Evolutionary conservation across 2,329 filamentous ascomycete genomes (phyloP).

Genomic region (Sclerotinia borealis): DNA sequence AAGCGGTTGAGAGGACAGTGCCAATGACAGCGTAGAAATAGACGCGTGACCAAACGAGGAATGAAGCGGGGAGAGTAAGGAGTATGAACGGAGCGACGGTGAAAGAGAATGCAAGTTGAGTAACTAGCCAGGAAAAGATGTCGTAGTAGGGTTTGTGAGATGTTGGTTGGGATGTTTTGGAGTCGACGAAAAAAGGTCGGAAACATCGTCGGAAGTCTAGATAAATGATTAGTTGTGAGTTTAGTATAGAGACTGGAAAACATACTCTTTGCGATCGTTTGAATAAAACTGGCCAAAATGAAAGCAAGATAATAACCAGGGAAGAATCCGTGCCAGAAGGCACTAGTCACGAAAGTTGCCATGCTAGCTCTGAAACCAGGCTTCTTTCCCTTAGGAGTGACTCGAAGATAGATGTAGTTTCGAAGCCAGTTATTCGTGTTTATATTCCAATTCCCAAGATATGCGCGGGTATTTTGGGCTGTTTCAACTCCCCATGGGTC

Average conservation of each 20-base stretch:
- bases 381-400: conserved; percentile 92
- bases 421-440: conserved; percentile 96
- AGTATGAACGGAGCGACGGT: conserved; percentile 79
- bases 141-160: conserved; percentile 83
- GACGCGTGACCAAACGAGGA: conserved; percentile 74
- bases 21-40: conserved; percentile 81
- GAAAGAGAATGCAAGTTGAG: conserved; percentile 80
- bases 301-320: conserved; percentile 94
- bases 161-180: conserved; percentile 62
- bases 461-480: conserved; percentile 89
- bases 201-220: conserved; percentile 82
- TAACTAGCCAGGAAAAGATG: conserved; percentile 64
- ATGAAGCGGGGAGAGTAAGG: conserved; percentile 63
- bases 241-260: conserved; percentile 19
- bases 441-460: conserved; percentile 93
- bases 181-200: conserved; percentile 86
- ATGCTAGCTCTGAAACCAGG: conserved; percentile 92
- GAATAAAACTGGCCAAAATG: conserved; percentile 80
- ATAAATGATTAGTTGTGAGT: neutral
- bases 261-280: conserved; percentile 91
- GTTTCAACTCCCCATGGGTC: conserved; percentile 78
- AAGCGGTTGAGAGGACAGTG: conserved; percentile 56
- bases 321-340: conserved; percentile 97
- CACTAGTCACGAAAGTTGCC: conserved; percentile 89
- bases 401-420: conserved; percentile 91